Evolutionary conservation across 257 asterid genomes (phyloP), one percentile per base, ranked within the genome.

Genomic region (Salvia hispanica): DNA sequence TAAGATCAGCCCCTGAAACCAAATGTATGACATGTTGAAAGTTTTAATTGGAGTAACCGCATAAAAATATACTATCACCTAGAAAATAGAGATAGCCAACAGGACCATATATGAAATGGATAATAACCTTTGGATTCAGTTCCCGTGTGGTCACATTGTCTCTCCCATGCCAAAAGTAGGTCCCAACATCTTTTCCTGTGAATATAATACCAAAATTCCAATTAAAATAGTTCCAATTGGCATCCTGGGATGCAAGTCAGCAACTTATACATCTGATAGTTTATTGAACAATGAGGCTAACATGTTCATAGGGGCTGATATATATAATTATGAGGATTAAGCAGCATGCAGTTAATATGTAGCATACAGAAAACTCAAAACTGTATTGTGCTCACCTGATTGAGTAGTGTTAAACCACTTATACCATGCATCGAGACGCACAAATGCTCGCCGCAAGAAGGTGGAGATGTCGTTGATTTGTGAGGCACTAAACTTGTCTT

Each of bases 161-260:
- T 73, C 99, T 88, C 67, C 99, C 99, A 70, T 94, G 99, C 99
- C 99, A 94, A 80, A 64, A 94, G 70, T 88, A 94, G 84, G 91
- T 84, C 72, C 88, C 75, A 11, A 18, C 78, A 66, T 81, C 80
- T 75, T 85, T 88, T 69, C 99, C 99, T 94, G 85, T 42, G 59
- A 72, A 77, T 42, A 72, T 15, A 74, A 71, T 7, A 67, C 52
- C 13, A 63, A 57, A 69, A 25, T 12, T 51, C 46, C 31, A 62
- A 15, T 60, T 10, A 62, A 62, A 9, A 40, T 59, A 60, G 64
- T 16, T 57, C 62, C 58, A 51, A 66, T 33, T 65, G 51, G 39
- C 64, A 47, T 28, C 34, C 52, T 47, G 69, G 74, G 71, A 70
- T 55, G 58, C 60, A 66, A 52, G 52, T 48, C 45, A 33, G 73